Conservation (phyloP, 306 rosid species). For the Vigna trinervia region DNA sequence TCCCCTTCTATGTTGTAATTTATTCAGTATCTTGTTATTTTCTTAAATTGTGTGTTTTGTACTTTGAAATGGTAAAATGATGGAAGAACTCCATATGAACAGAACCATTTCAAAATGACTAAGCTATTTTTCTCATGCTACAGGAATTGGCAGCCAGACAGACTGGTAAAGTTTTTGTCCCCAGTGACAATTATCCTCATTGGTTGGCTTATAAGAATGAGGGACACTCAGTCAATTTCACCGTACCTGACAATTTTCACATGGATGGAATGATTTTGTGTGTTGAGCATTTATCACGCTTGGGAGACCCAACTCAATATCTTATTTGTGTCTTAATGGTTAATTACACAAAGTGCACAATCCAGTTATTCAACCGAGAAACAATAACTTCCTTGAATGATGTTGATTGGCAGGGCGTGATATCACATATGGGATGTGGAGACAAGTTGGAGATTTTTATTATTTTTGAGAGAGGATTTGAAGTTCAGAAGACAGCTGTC, state of each 20-base stretch:
- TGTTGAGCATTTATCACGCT: not conserved
- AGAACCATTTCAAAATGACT: not conserved
- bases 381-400: not conserved
- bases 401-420: not conserved
- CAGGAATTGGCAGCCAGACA: not conserved
- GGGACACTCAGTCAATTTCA: not conserved
- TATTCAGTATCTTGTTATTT: not conserved
- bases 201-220: slow-evolving; percentile 18
- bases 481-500: not conserved
- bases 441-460: slow-evolving; percentile 7
- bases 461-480: not conserved
- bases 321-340: not conserved
- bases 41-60: not conserved
- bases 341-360: not conserved
- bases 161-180: not conserved
- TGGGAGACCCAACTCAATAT: not conserved
- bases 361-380: not conserved
- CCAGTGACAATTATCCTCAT: slow-evolving; percentile 10
- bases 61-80: too few species aligned
- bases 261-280: not conserved
- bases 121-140: not conserved
- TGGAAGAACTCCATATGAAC: too few species aligned
- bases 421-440: not conserved
- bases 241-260: not conserved
- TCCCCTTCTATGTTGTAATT: not conserved